Evolutionary conservation across 192 early-diverging fungal genomes (phyloP).

Genomic region (Gryganskiella cystojenkinii): DNA sequence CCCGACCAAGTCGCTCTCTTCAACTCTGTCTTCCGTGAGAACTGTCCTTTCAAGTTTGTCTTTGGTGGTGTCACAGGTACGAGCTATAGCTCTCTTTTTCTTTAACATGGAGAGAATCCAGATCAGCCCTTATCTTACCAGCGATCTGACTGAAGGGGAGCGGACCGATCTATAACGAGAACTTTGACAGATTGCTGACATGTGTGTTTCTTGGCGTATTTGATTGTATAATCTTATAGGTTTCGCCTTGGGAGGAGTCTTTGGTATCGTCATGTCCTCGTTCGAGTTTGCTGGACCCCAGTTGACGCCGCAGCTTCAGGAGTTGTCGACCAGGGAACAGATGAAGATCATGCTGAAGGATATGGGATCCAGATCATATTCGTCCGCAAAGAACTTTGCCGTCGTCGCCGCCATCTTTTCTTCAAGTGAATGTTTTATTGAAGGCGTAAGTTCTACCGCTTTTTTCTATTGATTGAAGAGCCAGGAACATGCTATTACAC

Average conservation of each 20-base stretch:
- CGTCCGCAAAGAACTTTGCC: conserved; percentile 94
- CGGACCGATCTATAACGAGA: neutral
- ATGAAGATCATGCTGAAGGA: conserved; percentile 86
- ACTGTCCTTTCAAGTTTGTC: conserved; percentile 78
- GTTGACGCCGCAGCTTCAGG: conserved; percentile 68
- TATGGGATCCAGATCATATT: conserved; percentile 84
- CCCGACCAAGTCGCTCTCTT: conserved; percentile 40
- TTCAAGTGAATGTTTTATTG: conserved; percentile 94
- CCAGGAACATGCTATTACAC: too few species aligned
- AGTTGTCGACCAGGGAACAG: conserved; percentile 86
- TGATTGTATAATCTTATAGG: conserved; percentile 57
- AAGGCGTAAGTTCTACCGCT: conserved; percentile 68
- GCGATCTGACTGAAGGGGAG: neutral
- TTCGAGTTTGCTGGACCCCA: conserved; percentile 88
- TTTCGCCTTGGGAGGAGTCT: conserved; percentile 89
- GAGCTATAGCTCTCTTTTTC: neutral
- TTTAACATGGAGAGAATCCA: neutral
- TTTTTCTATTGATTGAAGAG: too few species aligned
- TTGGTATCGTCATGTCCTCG: conserved; percentile 93
- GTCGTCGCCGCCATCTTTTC: conserved; percentile 92
- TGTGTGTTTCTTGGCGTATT: neutral
- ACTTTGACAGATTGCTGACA: neutral
- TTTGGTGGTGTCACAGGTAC: conserved; percentile 78
- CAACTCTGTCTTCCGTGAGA: conserved; percentile 62
- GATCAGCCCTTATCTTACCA: neutral